Evolutionary conservation across 768 basidiomycete genomes (phyloP).

Genomic region (Fomitopsis serialis): DNA sequence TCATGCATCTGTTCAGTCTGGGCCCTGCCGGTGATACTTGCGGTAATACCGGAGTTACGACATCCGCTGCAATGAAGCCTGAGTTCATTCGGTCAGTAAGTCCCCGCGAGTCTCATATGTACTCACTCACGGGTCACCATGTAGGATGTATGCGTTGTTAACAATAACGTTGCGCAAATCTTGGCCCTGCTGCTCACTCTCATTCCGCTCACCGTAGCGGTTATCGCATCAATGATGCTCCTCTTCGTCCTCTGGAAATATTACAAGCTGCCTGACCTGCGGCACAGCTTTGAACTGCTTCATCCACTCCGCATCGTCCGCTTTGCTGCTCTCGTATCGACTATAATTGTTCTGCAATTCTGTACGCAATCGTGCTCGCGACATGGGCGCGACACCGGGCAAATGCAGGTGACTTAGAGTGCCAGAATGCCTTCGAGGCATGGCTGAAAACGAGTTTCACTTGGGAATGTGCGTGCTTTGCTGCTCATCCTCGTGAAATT

Average conservation of each 20-base stretch:
- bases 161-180: conserved; percentile 9
- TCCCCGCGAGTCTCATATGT: neutral
- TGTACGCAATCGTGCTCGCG: conserved; percentile 15
- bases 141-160: conserved; percentile 15
- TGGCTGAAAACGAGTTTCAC: conserved; percentile 6
- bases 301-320: conserved; percentile 12
- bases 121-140: no score
- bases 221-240: conserved; percentile 9
- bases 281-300: conserved; percentile 2
- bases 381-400: conserved; percentile 7
- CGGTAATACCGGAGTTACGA: conserved; percentile 6
- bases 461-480: conserved; percentile 16
- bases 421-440: neutral
- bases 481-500: neutral
- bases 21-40: conserved; percentile 15
- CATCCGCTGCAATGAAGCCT: neutral
- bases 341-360: conserved; percentile 13
- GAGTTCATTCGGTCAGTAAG: conserved; percentile 2
- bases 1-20: conserved; percentile 9
- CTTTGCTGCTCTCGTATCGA: conserved; percentile 12
- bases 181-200: conserved; percentile 13
- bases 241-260: conserved; percentile 8
- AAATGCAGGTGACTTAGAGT: neutral
- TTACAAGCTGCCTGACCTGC: conserved; percentile 6
- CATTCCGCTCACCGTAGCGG: conserved; percentile 11